These are phyloP conservation scores for Musa schizocarpa DNA, from an alignment of 176 grass and related monocot species.

Conservation along the genomic window DNA sequence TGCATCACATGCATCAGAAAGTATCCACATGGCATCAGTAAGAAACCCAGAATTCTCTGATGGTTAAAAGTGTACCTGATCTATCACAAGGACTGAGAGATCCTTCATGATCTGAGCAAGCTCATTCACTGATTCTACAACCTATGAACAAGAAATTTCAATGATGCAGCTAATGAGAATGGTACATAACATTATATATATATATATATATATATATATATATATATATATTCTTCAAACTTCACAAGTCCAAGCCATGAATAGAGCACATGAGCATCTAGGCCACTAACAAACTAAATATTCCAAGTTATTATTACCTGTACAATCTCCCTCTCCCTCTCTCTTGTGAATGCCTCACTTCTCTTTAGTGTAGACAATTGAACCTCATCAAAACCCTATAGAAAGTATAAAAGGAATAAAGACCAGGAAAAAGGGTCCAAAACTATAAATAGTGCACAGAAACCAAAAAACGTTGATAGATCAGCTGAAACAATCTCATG, in stretches of 20 bases:
- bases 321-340: constrained; percentile 89
- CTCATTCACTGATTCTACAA: constrained; percentile 17
- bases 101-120: constrained; percentile 25
- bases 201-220: no score
- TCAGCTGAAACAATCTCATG: background rate
- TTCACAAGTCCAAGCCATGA: background rate
- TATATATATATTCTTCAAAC: no score
- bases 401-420: constrained; percentile 11
- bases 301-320: constrained; percentile 41
- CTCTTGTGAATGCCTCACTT: constrained; percentile 89
- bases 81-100: constrained; percentile 22
- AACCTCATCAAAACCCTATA: constrained; percentile 86
- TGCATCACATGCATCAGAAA: constrained; percentile 5
- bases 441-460: background rate
- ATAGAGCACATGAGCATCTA: background rate
- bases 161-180: background rate
- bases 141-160: background rate
- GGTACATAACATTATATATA: no score
- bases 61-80: background rate
- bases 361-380: constrained; percentile 90
- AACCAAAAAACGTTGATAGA: background rate
- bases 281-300: background rate
- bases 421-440: background rate
- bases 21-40: background rate
- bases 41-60: background rate